A percentile compares a stretch with the other conserved stretches of the same genome.
These are phyloP conservation scores for Xylaria flabelliformis DNA, from an alignment of 495 filamentous ascomycete species.

Conservation along the genomic window DNA sequence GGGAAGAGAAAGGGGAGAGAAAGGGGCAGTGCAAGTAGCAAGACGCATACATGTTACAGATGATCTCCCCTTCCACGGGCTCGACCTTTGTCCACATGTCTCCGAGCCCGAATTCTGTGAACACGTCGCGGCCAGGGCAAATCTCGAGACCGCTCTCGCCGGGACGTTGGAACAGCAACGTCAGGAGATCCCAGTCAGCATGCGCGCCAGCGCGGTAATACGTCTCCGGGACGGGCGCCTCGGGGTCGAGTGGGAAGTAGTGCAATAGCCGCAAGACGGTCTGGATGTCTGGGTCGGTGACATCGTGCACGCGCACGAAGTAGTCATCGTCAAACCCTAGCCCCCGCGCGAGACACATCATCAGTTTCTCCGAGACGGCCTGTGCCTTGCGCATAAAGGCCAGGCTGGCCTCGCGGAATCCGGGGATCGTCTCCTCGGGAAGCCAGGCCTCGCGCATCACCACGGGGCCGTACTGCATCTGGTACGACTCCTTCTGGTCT, in stretches of 20 bases:
- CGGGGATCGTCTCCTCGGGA: slow-evolving; percentile 53
- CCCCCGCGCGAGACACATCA: slow-evolving; percentile 65
- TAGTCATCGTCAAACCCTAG: slow-evolving; percentile 63
- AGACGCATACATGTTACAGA: slow-evolving; percentile 63
- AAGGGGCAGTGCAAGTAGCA: neutral
- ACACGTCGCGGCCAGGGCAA: slow-evolving; percentile 67
- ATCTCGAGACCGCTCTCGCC: slow-evolving; percentile 70
- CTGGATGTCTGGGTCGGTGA: slow-evolving; percentile 55
- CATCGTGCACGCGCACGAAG: slow-evolving; percentile 63
- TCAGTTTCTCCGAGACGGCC: slow-evolving; percentile 60
- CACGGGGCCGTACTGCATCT: slow-evolving; percentile 63
- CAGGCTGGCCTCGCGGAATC: slow-evolving; percentile 52
- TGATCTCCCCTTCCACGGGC: slow-evolving; percentile 62
- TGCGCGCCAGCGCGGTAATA: slow-evolving; percentile 71
- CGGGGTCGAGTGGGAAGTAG: slow-evolving; percentile 52
- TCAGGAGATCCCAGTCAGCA: slow-evolving; percentile 68
- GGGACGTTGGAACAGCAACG: slow-evolving; percentile 68
- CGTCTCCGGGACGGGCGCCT: slow-evolving; percentile 45
- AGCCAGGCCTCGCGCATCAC: slow-evolving; percentile 61
- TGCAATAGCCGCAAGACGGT: slow-evolving; percentile 65
- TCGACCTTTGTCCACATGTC: slow-evolving; percentile 69
- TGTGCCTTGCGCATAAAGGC: slow-evolving; percentile 63
- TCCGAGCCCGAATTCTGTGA: slow-evolving; percentile 64
- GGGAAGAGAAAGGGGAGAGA: too few species aligned
- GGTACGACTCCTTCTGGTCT: slow-evolving; percentile 69